Evolutionary conservation across 2,329 filamentous ascomycete species (phyloP).

Genomic region (Aspergillus sp.): DNA sequence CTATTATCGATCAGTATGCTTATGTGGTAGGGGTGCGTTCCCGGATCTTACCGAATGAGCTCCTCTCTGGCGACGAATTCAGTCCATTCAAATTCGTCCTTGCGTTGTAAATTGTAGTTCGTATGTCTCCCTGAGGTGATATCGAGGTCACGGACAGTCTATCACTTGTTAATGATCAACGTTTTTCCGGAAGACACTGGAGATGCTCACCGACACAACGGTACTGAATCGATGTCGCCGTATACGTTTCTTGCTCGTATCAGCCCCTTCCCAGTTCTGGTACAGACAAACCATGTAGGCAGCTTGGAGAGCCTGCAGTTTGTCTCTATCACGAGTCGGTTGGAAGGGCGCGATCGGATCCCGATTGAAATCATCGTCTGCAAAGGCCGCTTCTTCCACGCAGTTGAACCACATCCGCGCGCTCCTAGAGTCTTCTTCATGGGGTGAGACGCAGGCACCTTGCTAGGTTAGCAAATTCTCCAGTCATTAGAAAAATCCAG

Average conservation of each 20-base stretch:
- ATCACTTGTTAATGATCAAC: background rate
- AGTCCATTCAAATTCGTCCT: constrained; percentile 33
- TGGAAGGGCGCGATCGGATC: constrained; percentile 11
- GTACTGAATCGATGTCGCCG: constrained; percentile 36
- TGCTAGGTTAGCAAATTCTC: background rate
- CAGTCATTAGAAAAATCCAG: background rate
- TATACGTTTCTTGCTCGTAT: constrained; percentile 34
- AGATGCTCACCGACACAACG: constrained; percentile 33
- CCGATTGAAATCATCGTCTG: constrained; percentile 36
- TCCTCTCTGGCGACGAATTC: constrained; percentile 36
- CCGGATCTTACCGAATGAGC: constrained; percentile 27
- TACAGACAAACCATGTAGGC: constrained; percentile 39
- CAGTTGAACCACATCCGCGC: constrained; percentile 37
- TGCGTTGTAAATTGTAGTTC: constrained; percentile 21
- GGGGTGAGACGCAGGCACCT: constrained; percentile 30
- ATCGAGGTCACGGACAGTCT: constrained; percentile 33
- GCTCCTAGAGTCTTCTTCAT: constrained; percentile 28
- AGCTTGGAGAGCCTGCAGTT: constrained; percentile 37
- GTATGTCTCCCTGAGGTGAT: constrained; percentile 26
- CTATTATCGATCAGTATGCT: constrained; percentile 2
- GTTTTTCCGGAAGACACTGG: background rate
- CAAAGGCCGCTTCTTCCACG: constrained; percentile 40
- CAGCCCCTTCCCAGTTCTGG: constrained; percentile 41
- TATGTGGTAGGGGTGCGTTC: background rate
- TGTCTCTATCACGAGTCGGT: constrained; percentile 15